Percentiles rank a stretch among this genome's conserved stretches.
Evolutionary conservation across 75 land plant genomes (phyloP).

Genomic region (Picea sitchensis): DNA sequence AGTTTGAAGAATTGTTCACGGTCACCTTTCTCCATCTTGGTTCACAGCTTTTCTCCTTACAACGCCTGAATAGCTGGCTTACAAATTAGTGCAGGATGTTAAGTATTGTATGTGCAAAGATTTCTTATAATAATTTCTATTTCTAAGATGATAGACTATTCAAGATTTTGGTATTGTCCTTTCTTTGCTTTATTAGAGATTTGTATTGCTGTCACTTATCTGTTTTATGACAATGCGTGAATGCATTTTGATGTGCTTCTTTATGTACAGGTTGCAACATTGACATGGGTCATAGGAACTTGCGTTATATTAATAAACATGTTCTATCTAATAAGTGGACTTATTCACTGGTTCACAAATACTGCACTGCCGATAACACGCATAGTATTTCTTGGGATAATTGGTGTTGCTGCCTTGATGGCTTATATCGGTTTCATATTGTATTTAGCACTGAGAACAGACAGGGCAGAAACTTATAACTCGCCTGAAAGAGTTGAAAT

Average conservation of each 20-base stretch:
- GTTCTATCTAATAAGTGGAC: constrained; percentile 16
- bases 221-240: neutral
- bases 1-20: too few species aligned
- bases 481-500: constrained; percentile 10
- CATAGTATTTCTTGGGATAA: neutral
- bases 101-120: neutral
- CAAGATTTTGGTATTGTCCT: neutral
- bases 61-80: neutral
- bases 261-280: constrained; percentile 15
- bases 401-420: constrained; percentile 16
- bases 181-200: neutral
- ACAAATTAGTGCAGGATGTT: neutral
- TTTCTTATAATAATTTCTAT: neutral
- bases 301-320: constrained; percentile 20
- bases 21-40: too few species aligned
- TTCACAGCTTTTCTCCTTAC: too few species aligned
- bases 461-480: constrained; percentile 20
- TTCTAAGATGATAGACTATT: neutral
- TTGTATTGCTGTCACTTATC: neutral
- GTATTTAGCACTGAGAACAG: constrained; percentile 27
- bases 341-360: constrained; percentile 18
- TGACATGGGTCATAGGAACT: constrained; percentile 24
- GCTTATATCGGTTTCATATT: constrained; percentile 16
- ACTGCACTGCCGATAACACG: neutral
- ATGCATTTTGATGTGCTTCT: neutral